Percentiles rank a stretch among this genome's conserved stretches.
These are phyloP conservation scores for Lithocarpus polystachyus DNA, from an alignment of 306 rosid species.

Conservation along the genomic window DNA sequence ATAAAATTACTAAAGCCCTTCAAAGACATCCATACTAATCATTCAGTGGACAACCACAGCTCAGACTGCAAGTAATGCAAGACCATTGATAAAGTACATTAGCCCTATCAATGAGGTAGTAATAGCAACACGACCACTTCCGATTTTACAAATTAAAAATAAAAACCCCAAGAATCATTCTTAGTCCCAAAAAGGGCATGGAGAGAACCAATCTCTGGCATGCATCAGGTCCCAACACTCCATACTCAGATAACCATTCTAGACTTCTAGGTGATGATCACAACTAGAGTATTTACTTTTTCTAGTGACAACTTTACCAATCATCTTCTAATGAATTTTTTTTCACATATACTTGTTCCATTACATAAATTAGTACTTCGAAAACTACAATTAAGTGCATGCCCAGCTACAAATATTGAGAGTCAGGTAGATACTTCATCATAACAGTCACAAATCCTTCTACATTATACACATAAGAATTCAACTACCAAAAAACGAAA, in stretches of 20 bases:
- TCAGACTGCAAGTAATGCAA: background rate
- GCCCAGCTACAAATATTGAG: background rate
- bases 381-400: background rate
- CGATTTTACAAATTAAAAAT: too few relatives aligned
- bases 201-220: background rate
- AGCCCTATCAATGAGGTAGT: background rate
- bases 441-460: conserved; percentile 1
- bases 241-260: background rate
- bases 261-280: background rate
- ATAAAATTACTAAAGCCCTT: background rate
- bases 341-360: conserved; percentile 2
- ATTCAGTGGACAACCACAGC: background rate
- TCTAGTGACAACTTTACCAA: background rate
- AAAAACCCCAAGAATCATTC: background rate
- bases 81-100: background rate
- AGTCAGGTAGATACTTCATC: background rate
- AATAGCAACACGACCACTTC: background rate
- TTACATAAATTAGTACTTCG: background rate
- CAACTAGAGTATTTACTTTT: background rate
- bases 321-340: background rate
- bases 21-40: background rate
- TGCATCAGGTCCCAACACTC: background rate
- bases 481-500: background rate
- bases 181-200: background rate
- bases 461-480: conserved; percentile 8